Conservation (phyloP, 2,329 filamentous ascomycete species). For the Aspergillus pseudoterreus region DNA sequence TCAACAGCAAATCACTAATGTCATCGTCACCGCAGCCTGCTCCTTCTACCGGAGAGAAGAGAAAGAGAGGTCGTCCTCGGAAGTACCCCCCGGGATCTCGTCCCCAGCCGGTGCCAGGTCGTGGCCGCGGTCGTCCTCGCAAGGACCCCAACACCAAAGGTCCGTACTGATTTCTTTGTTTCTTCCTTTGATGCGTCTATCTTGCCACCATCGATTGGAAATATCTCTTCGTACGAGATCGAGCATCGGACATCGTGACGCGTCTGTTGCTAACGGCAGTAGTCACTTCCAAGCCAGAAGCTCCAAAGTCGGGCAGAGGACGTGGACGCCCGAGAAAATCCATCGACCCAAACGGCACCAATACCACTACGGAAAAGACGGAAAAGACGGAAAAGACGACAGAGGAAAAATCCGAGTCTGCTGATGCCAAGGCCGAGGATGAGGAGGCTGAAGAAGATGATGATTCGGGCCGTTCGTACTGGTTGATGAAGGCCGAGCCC, state of each 20-base stretch:
- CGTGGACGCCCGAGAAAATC: conserved; percentile 24
- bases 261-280: background rate
- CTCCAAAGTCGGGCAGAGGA: conserved; percentile 19
- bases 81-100: conserved; percentile 25
- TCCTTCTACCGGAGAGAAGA: conserved; percentile 26
- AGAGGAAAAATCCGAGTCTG: conserved; percentile 15
- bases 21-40: conserved; percentile 5
- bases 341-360: conserved; percentile 14
- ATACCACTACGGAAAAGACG: conserved; percentile 8
- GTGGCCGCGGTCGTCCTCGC: conserved; percentile 31
- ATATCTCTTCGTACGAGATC: too few species aligned
- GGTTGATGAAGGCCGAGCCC: conserved; percentile 86
- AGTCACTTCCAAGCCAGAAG: conserved; percentile 15
- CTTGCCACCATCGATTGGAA: background rate
- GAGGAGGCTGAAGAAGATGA: conserved; percentile 16
- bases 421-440: conserved; percentile 14
- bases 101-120: conserved; percentile 22
- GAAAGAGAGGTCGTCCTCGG: conserved; percentile 32
- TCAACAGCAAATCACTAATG: conserved; percentile 6
- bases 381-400: conserved; percentile 11
- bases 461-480: conserved; percentile 52
- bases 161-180: background rate
- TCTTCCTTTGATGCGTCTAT: background rate
- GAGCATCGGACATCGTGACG: background rate
- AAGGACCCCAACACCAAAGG: conserved; percentile 21